Evolutionary conservation across 345 rosid species (phyloP).

Genomic region (Eucalyptus grandis): DNA sequence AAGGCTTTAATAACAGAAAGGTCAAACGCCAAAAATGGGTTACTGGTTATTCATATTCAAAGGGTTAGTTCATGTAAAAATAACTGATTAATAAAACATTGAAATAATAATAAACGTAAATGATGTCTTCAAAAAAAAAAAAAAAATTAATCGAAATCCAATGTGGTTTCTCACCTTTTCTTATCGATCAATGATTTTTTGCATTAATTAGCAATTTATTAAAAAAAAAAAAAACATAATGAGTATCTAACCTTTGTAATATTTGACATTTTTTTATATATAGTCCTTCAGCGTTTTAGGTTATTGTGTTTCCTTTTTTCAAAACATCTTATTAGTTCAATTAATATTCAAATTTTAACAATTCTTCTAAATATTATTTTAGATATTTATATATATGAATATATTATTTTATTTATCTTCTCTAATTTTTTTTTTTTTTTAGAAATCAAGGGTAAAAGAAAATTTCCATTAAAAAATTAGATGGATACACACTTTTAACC

Average conservation of each 20-base stretch:
- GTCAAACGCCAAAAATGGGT: neutral
- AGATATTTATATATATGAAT: neutral
- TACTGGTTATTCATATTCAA: neutral
- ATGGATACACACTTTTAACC: neutral
- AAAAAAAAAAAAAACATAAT: neutral
- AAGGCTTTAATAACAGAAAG: neutral
- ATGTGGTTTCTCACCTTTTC: neutral
- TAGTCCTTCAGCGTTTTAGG: neutral
- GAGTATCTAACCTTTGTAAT: neutral
- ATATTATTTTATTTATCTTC: neutral
- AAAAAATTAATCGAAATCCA: neutral
- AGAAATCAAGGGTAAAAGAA: neutral
- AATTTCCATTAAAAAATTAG: neutral
- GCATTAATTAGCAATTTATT: neutral
- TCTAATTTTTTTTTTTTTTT: neutral
- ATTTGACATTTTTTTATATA: neutral
- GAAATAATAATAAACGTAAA: neutral
- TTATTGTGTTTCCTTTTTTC: neutral
- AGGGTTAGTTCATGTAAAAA: neutral
- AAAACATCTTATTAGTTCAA: neutral
- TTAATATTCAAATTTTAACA: neutral
- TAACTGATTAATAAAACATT: neutral
- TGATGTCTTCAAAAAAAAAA: neutral
- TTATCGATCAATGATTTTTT: neutral
- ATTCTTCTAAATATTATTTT: neutral